Conservation (phyloP, 495 filamentous ascomycete genomes). For the Paragyromitra xinjiangensis region DNA sequence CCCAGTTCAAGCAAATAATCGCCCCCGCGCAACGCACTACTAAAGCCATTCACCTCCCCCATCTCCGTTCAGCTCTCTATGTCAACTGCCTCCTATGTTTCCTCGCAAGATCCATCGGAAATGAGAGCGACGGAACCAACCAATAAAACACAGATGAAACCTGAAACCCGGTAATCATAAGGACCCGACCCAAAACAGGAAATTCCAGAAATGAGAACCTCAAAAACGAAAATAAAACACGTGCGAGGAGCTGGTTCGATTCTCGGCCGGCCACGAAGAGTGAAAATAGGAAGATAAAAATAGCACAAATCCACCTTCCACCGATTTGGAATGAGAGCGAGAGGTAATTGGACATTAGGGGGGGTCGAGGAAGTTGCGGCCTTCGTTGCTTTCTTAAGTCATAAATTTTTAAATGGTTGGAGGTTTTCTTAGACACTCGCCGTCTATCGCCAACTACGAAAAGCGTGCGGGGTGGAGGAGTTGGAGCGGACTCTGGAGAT, state of each 20-base stretch:
- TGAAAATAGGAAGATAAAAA: slow-evolving; percentile 38
- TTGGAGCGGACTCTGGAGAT: not conserved
- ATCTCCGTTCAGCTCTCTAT: not conserved
- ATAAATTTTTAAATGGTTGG: too few species aligned
- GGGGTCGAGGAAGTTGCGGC: not conserved
- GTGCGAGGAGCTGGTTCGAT: slow-evolving; percentile 25
- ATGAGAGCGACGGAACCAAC: slow-evolving; percentile 17
- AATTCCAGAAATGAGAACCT: slow-evolving; percentile 36
- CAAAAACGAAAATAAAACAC: slow-evolving; percentile 35
- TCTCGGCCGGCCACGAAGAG: slow-evolving; percentile 39
- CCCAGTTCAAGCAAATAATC: not conserved
- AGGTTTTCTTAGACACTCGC: not conserved
- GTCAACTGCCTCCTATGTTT: not conserved
- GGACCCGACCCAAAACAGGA: slow-evolving; percentile 22
- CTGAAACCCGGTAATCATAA: slow-evolving; percentile 30
- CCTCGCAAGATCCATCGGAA: not conserved
- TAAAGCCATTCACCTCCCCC: not conserved
- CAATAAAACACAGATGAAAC: slow-evolving; percentile 39
- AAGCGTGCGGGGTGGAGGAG: not conserved
- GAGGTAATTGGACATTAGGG: slow-evolving; percentile 24
- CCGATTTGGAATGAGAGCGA: slow-evolving; percentile 19
- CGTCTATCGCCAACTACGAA: not conserved
- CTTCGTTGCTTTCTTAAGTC: not conserved
- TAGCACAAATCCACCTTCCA: slow-evolving; percentile 18
- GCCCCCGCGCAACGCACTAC: not conserved